Evolutionary conservation across 495 filamentous ascomycete genomes (phyloP).

Genomic region (Pseudoneurospora amorphoporcata): DNA sequence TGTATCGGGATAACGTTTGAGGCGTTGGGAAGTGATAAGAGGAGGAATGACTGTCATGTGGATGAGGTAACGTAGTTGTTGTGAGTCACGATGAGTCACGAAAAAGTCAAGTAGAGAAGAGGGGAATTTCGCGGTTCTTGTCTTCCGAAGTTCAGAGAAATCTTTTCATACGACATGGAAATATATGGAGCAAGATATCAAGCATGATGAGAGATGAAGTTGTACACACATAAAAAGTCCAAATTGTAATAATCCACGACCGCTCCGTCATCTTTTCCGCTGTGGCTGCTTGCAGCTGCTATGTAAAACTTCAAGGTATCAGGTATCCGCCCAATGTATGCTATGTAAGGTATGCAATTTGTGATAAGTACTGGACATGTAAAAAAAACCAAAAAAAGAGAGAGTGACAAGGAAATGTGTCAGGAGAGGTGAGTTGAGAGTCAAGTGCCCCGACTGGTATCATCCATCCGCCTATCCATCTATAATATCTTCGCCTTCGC

Average conservation of each 20-base stretch:
- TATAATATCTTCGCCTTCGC: not conserved
- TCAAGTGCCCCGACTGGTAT: not conserved
- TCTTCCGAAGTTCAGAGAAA: not conserved
- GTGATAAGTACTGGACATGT: not conserved
- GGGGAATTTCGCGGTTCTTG: not conserved
- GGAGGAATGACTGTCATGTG: not conserved
- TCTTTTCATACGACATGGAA: not conserved
- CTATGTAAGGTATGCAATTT: not conserved
- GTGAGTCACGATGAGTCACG: not conserved
- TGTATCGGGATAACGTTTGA: not conserved
- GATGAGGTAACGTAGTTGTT: not conserved
- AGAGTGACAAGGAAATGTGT: not conserved
- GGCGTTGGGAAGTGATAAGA: not conserved
- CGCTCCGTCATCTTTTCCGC: not conserved
- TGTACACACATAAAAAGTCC: not conserved
- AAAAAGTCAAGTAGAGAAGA: not conserved
- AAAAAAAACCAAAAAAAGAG: not conserved
- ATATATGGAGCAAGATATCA: no score
- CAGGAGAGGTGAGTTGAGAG: not conserved
- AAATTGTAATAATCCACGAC: not conserved
- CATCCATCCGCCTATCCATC: not conserved
- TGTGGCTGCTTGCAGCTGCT: not conserved
- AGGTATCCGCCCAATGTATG: not conserved
- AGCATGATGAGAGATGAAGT: not conserved
- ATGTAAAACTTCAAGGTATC: not conserved